Conservation (phyloP, 2,329 filamentous ascomycete genomes). For the Dichotomopilus funicola region DNA sequence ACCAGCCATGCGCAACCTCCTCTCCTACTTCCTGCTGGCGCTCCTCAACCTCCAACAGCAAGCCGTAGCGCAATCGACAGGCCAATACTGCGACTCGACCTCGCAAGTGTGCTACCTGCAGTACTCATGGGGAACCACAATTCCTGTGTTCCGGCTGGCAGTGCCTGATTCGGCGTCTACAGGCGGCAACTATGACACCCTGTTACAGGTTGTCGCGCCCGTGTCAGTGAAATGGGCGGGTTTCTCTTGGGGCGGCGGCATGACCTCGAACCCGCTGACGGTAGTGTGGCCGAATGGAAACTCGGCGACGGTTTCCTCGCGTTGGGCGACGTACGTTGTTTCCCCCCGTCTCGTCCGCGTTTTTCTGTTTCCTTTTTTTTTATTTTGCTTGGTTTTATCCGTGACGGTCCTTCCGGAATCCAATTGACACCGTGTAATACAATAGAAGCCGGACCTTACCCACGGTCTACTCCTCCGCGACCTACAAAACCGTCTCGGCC, state of each 20-base stretch:
- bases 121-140: conserved; percentile 14
- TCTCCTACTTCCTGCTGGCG: too few relatives aligned
- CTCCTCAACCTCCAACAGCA: background rate
- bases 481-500: conserved; percentile 20
- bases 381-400: too few relatives aligned
- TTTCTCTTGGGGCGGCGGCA: conserved; percentile 35
- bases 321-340: conserved; percentile 31
- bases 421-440: too few relatives aligned
- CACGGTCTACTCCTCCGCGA: conserved; percentile 16
- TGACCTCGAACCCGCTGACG: conserved; percentile 34
- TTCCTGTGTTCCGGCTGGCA: conserved; percentile 23
- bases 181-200: conserved; percentile 27
- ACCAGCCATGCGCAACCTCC: too few relatives aligned
- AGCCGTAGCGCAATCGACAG: background rate
- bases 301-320: conserved; percentile 31
- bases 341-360: too few relatives aligned
- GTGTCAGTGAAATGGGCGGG: conserved; percentile 32
- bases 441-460: conserved; percentile 15
- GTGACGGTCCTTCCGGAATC: too few relatives aligned
- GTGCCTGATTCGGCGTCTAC: conserved; percentile 25
- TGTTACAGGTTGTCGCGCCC: conserved; percentile 33
- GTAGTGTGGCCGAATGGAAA: conserved; percentile 33
- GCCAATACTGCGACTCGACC: conserved; percentile 15
- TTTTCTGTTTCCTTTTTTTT: background rate
- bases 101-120: conserved; percentile 20